Percentiles rank a stretch among this genome's conserved stretches.
Conservation (phyloP, 768 basidiomycete species). For the Mycena pura region DNA sequence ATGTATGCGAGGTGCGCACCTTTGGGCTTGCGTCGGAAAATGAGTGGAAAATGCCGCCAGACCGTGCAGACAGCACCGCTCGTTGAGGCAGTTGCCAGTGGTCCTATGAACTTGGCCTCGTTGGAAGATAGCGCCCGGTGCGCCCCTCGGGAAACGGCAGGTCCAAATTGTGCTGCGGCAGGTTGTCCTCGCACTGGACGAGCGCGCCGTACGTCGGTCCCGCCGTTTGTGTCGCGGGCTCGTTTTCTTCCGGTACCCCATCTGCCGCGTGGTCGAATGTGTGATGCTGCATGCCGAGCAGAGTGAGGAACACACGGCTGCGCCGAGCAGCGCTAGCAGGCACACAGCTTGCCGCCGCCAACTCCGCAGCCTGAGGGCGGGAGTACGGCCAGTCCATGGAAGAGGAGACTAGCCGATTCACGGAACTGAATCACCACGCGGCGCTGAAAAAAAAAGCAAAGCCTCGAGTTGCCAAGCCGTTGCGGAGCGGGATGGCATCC, state of each 20-base stretch:
- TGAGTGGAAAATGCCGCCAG: no score
- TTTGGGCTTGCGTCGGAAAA: slow-evolving; percentile 44
- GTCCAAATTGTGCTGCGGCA: slow-evolving; percentile 56
- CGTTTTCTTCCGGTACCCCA: slow-evolving; percentile 14
- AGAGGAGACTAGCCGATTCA: no score
- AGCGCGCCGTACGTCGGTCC: slow-evolving; percentile 43
- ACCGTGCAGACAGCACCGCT: slow-evolving; percentile 49
- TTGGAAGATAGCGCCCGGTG: slow-evolving; percentile 55
- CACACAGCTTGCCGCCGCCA: no score
- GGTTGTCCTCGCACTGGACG: slow-evolving; percentile 44
- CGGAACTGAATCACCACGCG: no score
- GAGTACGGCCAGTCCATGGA: no score
- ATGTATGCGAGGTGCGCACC: slow-evolving; percentile 56
- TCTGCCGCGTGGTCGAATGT: slow-evolving; percentile 6
- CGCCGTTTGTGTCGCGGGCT: slow-evolving; percentile 8
- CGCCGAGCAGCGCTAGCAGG: no score
- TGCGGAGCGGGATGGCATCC: no score
- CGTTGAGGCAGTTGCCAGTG: slow-evolving; percentile 59
- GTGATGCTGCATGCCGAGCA: no score
- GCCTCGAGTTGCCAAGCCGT: no score
- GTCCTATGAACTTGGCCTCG: slow-evolving; percentile 46
- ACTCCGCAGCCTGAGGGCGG: no score
- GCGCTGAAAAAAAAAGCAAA: no score
- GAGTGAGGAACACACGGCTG: no score
- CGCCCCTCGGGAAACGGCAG: slow-evolving; percentile 56